Evolutionary conservation across 192 early-diverging fungal genomes (phyloP).

Genomic region (Lobulomyces angularis): DNA sequence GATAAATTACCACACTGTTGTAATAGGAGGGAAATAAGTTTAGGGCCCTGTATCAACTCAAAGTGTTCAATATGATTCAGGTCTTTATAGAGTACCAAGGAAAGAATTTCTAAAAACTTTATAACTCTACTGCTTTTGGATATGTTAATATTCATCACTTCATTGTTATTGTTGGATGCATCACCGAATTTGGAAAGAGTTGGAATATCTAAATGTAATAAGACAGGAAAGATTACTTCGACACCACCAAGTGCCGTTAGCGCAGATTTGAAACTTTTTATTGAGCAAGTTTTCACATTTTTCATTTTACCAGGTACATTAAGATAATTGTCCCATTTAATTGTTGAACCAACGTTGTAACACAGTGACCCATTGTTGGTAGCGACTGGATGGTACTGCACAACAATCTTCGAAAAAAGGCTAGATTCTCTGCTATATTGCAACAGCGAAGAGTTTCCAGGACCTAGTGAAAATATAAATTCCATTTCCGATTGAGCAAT

Average conservation of each 20-base stretch:
- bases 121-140: not conserved
- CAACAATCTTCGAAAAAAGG: conserved; percentile 8
- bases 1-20: too few species aligned
- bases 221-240: conserved; percentile 22
- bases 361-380: conserved; percentile 6
- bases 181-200: not conserved
- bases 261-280: conserved; percentile 20
- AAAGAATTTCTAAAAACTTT: conserved; percentile 20
- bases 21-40: too few species aligned
- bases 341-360: conserved; percentile 12
- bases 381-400: conserved; percentile 23
- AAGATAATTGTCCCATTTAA: conserved; percentile 1
- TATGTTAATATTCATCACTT: conserved; percentile 2
- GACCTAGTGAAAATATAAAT: too few species aligned
- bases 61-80: conserved; percentile 16
- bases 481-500: too few species aligned
- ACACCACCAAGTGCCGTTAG: conserved; percentile 31
- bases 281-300: conserved; percentile 20
- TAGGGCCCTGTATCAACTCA: conserved; percentile 19
- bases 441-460: too few species aligned
- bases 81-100: conserved; percentile 11
- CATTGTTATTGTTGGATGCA: conserved; percentile 3
- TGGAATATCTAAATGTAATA: conserved; percentile 20
- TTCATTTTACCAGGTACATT: conserved; percentile 9
- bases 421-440: too few species aligned